Base-by-base conservation (phyloP, 805 yeast species). In the Sungouiella thailandica region DNA sequence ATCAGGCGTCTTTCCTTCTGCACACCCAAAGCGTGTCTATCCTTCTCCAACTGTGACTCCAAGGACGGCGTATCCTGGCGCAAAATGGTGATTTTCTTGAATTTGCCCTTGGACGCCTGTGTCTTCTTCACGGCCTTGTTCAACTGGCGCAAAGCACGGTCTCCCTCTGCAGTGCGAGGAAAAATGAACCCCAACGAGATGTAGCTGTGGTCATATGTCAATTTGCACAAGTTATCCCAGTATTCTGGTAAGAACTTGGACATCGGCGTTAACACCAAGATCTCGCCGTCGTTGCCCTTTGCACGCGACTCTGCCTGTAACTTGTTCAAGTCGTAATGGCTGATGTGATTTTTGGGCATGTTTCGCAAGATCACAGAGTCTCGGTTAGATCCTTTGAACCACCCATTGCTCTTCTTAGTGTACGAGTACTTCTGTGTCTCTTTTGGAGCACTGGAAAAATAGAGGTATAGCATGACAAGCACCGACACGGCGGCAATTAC, bases 111-210 rank as follows among this genome's bases (percentile, higher is more conserved):
- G 39, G 74, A 72, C 35, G 74, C 66, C 63, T 88, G 96, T 20
- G 78, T 70, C 46, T 63, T 62, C 49, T 86, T 84, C 28, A 93
- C 78, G 4, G 87, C 95, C 28, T 64, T 59, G 56, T 88, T 95
- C 47, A 93, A 69, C 44, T 70, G 61, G 47, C 73, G 72, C 48
- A 90, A 65, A 0, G 95, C 94, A 13, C 55, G 57, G 58, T 89
- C 96, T 23, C 97, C 99, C 31, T 83, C 84, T 12, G 68, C 58
- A 22, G 78, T 76, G 49, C 95, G 70, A 37, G 99, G 97, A 25
- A 89, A 72, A 32, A 93, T 90, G 55, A 93, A 89, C 0, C 97
- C 98, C 33, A 93, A 68, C 49, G 89, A 94, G 32, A 90, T 72
- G 41, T 84, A 72, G 32, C 78, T 80, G 57, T 90, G 83, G 35